phyloP scores from a whole-genome alignment of 345 rosid genomes.

The Reutealis trisperma region DNA sequence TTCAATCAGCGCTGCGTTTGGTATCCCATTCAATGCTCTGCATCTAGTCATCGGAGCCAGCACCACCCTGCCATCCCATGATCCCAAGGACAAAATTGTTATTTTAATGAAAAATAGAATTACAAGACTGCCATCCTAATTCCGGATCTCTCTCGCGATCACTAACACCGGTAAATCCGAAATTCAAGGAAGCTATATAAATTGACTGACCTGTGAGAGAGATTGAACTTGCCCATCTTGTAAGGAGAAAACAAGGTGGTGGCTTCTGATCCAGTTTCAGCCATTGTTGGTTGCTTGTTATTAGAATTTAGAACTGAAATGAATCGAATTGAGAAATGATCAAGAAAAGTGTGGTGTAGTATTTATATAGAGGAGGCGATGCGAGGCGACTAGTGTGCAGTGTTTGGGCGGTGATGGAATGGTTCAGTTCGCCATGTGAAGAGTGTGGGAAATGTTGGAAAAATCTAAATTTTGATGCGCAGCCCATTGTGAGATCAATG shows the following conservation, averaged over 20 bases:
- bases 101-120: no score
- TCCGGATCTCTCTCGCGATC: no score
- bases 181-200: no score
- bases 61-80: slow-evolving; percentile 58
- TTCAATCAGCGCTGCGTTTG: slow-evolving; percentile 62
- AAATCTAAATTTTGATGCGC: no score
- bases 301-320: not conserved
- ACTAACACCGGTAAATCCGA: no score
- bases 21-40: slow-evolving; percentile 75
- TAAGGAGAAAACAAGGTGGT: slow-evolving; percentile 56
- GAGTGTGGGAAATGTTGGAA: no score
- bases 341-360: not conserved
- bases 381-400: no score
- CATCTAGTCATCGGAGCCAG: slow-evolving; percentile 91
- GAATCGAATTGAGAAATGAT: not conserved
- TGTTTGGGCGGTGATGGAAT: no score
- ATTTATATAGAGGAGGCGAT: no score
- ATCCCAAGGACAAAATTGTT: not conserved
- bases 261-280: slow-evolving; percentile 3
- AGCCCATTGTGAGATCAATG: not conserved
- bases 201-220: slow-evolving; percentile 67
- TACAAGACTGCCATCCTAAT: no score
- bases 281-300: not conserved
- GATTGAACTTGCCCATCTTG: slow-evolving; percentile 75
- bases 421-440: no score